These are phyloP conservation scores for Backusella australiensis DNA, from an alignment of 192 early-diverging fungal species.

Conservation along the genomic window DNA sequence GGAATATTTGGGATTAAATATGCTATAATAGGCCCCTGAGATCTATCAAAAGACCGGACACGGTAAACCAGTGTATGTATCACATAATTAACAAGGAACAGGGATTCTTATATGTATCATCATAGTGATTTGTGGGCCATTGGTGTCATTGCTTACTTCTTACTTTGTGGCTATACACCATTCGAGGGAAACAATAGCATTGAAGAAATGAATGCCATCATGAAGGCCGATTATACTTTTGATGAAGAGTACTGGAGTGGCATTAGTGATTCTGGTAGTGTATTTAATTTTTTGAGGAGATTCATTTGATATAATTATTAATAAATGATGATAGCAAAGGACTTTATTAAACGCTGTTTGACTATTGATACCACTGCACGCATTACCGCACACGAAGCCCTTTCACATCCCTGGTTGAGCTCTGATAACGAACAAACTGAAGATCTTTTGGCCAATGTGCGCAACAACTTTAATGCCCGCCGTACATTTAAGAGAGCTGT, in stretches of 20 bases:
- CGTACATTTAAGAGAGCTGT: constrained; percentile 64
- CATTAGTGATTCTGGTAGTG: constrained; percentile 48
- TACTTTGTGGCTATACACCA: constrained; percentile 71
- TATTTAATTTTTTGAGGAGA: no score
- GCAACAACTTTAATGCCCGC: constrained; percentile 66
- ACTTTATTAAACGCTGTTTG: constrained; percentile 72
- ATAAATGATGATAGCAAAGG: constrained; percentile 43
- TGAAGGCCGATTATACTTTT: constrained; percentile 63
- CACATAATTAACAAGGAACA: background rate
- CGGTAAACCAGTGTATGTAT: constrained; percentile 63
- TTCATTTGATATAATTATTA: no score
- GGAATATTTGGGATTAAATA: no score
- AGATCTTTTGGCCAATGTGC: constrained; percentile 60
- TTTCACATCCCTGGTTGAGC: constrained; percentile 75
- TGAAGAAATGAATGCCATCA: constrained; percentile 56
- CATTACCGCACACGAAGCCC: constrained; percentile 71
- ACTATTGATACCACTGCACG: constrained; percentile 63
- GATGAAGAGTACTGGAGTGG: constrained; percentile 64
- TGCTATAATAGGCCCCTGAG: constrained; percentile 49
- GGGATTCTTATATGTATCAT: background rate
- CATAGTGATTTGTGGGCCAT: constrained; percentile 74
- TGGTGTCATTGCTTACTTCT: constrained; percentile 74
- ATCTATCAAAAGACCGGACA: constrained; percentile 61
- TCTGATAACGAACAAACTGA: constrained; percentile 18
- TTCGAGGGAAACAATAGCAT: constrained; percentile 58